Conservation (phyloP, 2,329 filamentous ascomycete species). For the Talaromyces sp. region DNA sequence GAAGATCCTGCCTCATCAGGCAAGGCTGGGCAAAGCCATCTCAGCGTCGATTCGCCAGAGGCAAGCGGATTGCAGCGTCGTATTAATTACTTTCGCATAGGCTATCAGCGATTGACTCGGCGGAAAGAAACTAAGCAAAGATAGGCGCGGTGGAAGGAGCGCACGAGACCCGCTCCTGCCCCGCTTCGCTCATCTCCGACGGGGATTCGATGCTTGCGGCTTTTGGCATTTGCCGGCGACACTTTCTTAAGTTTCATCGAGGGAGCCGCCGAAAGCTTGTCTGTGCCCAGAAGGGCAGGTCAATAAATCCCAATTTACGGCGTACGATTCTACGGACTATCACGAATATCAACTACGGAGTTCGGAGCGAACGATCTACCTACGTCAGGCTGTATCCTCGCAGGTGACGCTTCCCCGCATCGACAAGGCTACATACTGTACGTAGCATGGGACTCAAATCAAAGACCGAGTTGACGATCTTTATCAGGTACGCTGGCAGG, state of each 20-base stretch:
- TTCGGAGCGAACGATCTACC: too few species aligned
- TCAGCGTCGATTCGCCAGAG: not conserved
- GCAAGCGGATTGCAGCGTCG: not conserved
- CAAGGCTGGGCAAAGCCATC: not conserved
- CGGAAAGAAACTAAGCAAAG: too few species aligned
- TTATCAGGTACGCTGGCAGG: too few species aligned
- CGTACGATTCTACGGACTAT: too few species aligned
- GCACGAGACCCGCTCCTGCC: too few species aligned
- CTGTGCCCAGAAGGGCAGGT: not conserved
- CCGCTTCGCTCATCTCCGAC: too few species aligned
- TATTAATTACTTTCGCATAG: not conserved
- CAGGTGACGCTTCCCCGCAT: not conserved
- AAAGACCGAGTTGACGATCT: not conserved
- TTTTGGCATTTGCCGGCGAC: too few species aligned
- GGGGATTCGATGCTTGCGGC: too few species aligned
- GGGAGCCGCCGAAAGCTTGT: not conserved
- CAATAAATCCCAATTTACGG: not conserved
- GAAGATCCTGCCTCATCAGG: not conserved
- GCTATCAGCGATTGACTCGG: not conserved
- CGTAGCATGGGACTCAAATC: not conserved
- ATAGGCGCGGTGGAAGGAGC: too few species aligned
- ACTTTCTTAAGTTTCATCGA: not conserved
- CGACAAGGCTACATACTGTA: not conserved
- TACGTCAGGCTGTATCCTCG: not conserved
- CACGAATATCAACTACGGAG: too few species aligned